Base-by-base conservation (phyloP, 1,284 basidiomycete genomes). In the Ceratobasidium sp. region DNA sequence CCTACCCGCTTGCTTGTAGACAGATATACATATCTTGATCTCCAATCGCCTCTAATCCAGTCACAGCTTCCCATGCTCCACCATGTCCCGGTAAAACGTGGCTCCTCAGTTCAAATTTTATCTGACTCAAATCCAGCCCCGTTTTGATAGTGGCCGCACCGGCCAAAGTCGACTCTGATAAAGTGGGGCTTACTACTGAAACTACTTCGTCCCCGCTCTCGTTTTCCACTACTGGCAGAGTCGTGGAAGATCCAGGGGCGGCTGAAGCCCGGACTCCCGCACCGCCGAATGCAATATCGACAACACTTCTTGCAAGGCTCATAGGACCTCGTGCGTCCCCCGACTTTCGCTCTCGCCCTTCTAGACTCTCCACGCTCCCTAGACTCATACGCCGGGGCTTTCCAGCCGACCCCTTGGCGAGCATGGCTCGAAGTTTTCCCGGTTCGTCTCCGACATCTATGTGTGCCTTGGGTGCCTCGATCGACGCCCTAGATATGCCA, bases 401-500 rank as follows among this genome's bases (percentile, higher is more conserved):
- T 23, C n/a, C 70, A 85, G 26, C 85, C 86, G 76, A 87, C 88
- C 34, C 65, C 53, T 58, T 70, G 32, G 65, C 65, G 53, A 93
- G 79, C 78, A 92, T 83, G 45, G 86, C 88, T 77, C 90, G 91
- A 74, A 93, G 83, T 76, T 87, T 88, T 71, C 87, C 89, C 4
- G 89, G 84, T 77, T 93, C 92, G 50, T 92, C 89, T 2, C 92
- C 91, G 72, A 88, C 92, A 76, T 93, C 91, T 2, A 92, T 88
- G 76, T 85, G 88, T 76, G 88, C 91, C 80, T 87, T 91, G 0
- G 90, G 87, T 1, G 89, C 90, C 78, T 91, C 88, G 0, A 85
- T 89, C 74, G 85, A 85, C 75, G 91, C 89, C 14, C 82, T 82
- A 2, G 87, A 90, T 6, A 93, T 81, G 1, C 87, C 88, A 14